Evolutionary conservation across 2,329 filamentous ascomycete genomes (phyloP).

Genomic region (Epichloe coenophiala): DNA sequence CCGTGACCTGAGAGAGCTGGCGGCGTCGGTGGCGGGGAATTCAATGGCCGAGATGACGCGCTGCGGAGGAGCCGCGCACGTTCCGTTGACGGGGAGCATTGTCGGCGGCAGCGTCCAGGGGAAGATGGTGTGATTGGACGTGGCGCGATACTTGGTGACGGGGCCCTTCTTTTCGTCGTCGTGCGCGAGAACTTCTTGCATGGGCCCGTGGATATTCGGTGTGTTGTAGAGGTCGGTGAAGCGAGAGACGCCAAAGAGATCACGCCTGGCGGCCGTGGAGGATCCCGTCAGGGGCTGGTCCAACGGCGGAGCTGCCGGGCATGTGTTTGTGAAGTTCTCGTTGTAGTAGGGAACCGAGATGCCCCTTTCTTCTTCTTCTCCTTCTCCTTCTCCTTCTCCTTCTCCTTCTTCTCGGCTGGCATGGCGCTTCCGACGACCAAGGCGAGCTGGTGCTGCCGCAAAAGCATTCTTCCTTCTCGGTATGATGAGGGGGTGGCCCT

Average conservation of each 20-base stretch:
- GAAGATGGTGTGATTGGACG: conserved; percentile 71
- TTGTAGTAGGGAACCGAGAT: conserved; percentile 25
- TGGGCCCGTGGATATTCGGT: conserved; percentile 44
- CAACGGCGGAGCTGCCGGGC: conserved; percentile 45
- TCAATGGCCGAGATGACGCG: conserved; percentile 58
- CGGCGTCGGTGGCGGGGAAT: conserved; percentile 36
- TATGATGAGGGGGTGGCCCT: conserved; percentile 85
- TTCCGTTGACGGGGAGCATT: conserved; percentile 63
- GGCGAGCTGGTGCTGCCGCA: background rate
- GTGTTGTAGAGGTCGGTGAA: conserved; percentile 71
- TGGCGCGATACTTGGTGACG: conserved; percentile 30
- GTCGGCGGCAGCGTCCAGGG: conserved; percentile 80
- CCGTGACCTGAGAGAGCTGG: conserved; percentile 19
- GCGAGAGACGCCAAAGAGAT: conserved; percentile 81
- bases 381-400: background rate
- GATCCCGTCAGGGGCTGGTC: conserved; percentile 59
- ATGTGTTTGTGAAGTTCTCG: conserved; percentile 42
- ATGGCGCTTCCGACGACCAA: conserved; percentile 4
- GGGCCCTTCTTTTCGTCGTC: conserved; percentile 30
- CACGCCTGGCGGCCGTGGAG: conserved; percentile 60
- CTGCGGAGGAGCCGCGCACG: conserved; percentile 58
- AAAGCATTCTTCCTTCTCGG: conserved; percentile 29
- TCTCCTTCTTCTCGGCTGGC: background rate
- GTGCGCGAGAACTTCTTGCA: conserved; percentile 26
- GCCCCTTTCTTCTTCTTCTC: background rate